These are phyloP conservation scores for Xylariaceae sp. DNA, from an alignment of 2,329 filamentous ascomycete species.

Conservation along the genomic window DNA sequence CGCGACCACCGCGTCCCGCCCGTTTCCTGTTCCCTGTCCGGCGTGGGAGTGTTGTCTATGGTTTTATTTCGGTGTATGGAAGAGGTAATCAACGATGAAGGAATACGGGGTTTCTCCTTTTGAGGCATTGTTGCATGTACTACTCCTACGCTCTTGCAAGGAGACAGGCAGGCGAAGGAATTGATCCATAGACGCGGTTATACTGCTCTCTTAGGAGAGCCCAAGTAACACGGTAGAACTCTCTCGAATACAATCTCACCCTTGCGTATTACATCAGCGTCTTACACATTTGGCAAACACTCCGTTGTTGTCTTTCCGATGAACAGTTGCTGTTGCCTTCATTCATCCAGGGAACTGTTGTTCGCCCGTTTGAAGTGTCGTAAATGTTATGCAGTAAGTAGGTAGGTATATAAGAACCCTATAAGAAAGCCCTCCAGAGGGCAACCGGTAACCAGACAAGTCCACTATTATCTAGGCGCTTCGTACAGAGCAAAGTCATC, in stretches of 20 bases:
- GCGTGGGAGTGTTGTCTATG: slow-evolving; percentile 4
- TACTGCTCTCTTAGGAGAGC: background rate
- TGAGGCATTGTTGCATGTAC: slow-evolving; percentile 14
- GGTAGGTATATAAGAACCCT: too few relatives aligned
- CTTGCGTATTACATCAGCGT: slow-evolving; percentile 6
- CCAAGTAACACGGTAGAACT: slow-evolving; percentile 1
- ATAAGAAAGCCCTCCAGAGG: too few relatives aligned
- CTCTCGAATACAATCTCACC: slow-evolving; percentile 17
- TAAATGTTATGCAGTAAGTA: too few relatives aligned
- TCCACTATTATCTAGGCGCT: too few relatives aligned
- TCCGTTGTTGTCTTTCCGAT: too few relatives aligned
- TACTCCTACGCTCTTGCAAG: background rate
- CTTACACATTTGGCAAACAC: too few relatives aligned
- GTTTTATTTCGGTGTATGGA: slow-evolving; percentile 27
- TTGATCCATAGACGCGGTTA: slow-evolving; percentile 12
- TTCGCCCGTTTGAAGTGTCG: too few relatives aligned
- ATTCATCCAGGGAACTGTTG: too few relatives aligned
- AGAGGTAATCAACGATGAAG: slow-evolving; percentile 11
- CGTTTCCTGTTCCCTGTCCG: slow-evolving; percentile 2
- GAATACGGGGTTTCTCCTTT: slow-evolving; percentile 10
- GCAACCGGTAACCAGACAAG: too few relatives aligned
- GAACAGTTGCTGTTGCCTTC: too few relatives aligned
- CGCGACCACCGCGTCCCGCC: slow-evolving; percentile 1
- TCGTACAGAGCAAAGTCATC: too few relatives aligned
- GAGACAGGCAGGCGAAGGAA: background rate